Evolutionary conservation across 1,284 basidiomycete species (phyloP), one percentile per base, ranked within the genome.

Genomic region (Irpex sp.): DNA sequence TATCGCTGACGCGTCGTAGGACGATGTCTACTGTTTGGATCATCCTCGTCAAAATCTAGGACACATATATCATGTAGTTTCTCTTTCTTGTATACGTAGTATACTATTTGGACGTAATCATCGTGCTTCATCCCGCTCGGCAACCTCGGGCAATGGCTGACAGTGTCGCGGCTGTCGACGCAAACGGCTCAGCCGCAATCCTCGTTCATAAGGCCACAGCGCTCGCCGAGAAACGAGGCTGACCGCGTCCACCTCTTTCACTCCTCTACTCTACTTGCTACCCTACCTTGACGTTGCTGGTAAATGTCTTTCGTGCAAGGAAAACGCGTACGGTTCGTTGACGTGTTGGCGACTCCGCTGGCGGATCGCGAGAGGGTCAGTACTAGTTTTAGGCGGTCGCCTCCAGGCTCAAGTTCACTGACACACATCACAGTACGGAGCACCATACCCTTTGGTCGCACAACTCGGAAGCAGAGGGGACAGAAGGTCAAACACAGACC

Each of bases 361-460:
- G 43, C 64, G 21, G 69, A 72, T 66, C 73, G 74, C 26, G 63
- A 66, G 37, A 70, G 73, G 66, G 75, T 74, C 62, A 60, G 73
- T 66, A 36, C 33, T 55, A 49, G 55, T 19, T 3, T 36, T 13
- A 11, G 2, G 43, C 57, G 35, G 37, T 58, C 54, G 53, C 21
- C 49, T 21, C 3, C 49, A 8, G 33, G 2, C 31, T 19, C 7
- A 51, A 19, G 4, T 33, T 17, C 46, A 57, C 35, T 61, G 57
- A 66, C 49, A 65, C 58, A 46, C 33, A 37, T 49, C 35, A 53
- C 60, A 57, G 74, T 61, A 63, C 55, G 71, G 67, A 50, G 58
- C 74, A 6, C 66, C 68, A 21, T 80, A 79, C 63, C 79, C 79
- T 31, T 75, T 68, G 61, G 74, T 80, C 56, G 78, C 78, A 13